Evolutionary conservation across 2,329 filamentous ascomycete species (phyloP).

Genomic region (Arthroderma sp.): DNA sequence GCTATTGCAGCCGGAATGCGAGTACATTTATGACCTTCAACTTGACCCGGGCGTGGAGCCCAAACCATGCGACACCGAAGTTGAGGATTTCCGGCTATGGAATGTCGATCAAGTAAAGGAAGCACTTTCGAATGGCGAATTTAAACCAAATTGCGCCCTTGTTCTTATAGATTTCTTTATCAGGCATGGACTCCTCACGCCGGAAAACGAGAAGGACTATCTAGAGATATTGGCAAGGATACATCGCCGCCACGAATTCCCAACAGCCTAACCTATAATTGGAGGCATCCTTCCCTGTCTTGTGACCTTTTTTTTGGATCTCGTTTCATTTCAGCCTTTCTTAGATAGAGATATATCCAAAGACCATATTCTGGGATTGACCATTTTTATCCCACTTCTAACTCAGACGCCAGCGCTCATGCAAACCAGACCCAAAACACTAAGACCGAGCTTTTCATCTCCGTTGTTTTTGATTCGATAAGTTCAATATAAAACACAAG

Average conservation of each 20-base stretch:
- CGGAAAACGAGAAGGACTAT: conserved; percentile 66
- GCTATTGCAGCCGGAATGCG: conserved; percentile 76
- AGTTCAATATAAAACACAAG: background rate
- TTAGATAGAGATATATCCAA: background rate
- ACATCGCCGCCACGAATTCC: conserved; percentile 72
- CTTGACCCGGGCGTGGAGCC: conserved; percentile 57
- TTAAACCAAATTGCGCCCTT: conserved; percentile 86
- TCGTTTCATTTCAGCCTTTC: conserved; percentile 4
- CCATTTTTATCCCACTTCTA: conserved; percentile 9
- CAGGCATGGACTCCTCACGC: conserved; percentile 66
- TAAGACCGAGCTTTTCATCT: background rate
- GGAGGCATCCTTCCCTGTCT: background rate
- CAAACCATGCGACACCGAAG: conserved; percentile 75
- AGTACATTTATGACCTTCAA: conserved; percentile 85
- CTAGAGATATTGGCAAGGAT: conserved; percentile 62
- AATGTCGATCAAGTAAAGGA: conserved; percentile 62
- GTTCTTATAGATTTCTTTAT: conserved; percentile 84
- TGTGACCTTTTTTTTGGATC: background rate
- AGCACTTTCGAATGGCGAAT: conserved; percentile 58
- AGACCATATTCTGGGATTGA: background rate
- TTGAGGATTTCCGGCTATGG: conserved; percentile 70
- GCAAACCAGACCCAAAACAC: conserved; percentile 13
- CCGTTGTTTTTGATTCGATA: background rate
- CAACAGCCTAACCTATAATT: conserved; percentile 33
- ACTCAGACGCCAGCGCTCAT: conserved; percentile 32